phyloP scores from a whole-genome alignment of 345 rosid species.

The Eucalyptus marginata region DNA sequence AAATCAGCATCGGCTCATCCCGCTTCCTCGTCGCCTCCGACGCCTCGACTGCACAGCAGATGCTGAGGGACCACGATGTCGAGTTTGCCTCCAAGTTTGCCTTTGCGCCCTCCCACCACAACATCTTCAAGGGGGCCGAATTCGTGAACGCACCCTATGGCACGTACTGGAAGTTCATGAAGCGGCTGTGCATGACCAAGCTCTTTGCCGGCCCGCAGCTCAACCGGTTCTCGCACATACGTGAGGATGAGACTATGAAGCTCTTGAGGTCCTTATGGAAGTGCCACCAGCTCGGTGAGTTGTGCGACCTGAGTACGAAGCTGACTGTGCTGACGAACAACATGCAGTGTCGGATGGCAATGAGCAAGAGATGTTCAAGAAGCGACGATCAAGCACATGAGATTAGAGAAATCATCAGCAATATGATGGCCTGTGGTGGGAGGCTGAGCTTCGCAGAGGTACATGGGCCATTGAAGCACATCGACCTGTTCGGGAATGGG shows the following conservation, averaged over 20 bases:
- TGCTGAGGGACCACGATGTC: slow-evolving; percentile 37
- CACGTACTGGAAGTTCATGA: slow-evolving; percentile 62
- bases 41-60: slow-evolving; percentile 23
- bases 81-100: slow-evolving; percentile 47
- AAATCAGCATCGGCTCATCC: slow-evolving; percentile 26
- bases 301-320: slow-evolving; percentile 38
- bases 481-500: slow-evolving; percentile 31
- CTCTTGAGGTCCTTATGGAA: slow-evolving; percentile 18
- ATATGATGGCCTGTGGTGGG: slow-evolving; percentile 12
- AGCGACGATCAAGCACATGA: slow-evolving; percentile 12
- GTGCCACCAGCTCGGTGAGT: slow-evolving; percentile 9
- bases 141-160: slow-evolving; percentile 54
- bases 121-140: slow-evolving; percentile 37
- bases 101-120: slow-evolving; percentile 34
- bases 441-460: slow-evolving; percentile 25
- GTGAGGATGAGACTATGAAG: slow-evolving; percentile 35
- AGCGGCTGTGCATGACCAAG: slow-evolving; percentile 48
- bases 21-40: slow-evolving; percentile 31
- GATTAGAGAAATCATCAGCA: slow-evolving; percentile 27
- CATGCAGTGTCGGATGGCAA: slow-evolving; percentile 38
- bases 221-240: slow-evolving; percentile 28
- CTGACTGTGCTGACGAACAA: slow-evolving; percentile 33
- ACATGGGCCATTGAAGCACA: slow-evolving; percentile 17
- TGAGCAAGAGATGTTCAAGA: slow-evolving; percentile 33
- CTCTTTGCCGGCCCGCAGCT: slow-evolving; percentile 47